Evolutionary conservation across 495 filamentous ascomycete genomes (phyloP).

Genomic region (Staphylotrichum longicolle): DNA sequence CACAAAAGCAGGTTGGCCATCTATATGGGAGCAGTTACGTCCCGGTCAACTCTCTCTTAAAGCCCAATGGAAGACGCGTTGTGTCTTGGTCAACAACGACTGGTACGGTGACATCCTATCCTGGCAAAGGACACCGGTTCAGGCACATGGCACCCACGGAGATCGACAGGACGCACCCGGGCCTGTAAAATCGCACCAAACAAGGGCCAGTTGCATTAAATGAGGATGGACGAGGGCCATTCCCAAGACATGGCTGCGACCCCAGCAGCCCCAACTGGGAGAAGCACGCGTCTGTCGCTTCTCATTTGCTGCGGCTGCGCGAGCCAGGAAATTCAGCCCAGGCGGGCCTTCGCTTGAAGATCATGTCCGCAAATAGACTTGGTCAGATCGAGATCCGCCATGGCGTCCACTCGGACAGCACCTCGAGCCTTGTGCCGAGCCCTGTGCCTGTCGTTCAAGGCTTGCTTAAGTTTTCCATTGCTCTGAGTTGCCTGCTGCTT

Average conservation of each 20-base stretch:
- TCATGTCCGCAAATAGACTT: not conserved
- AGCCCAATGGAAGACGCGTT: not conserved
- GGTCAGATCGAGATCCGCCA: no score
- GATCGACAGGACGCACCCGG: constrained; percentile 10
- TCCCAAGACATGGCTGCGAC: constrained; percentile 5
- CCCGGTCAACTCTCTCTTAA: no score
- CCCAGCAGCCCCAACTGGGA: not conserved
- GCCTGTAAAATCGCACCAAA: not conserved
- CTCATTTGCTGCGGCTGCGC: constrained; percentile 3
- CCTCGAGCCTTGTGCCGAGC: no score
- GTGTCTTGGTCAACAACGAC: no score
- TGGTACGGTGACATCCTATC: not conserved
- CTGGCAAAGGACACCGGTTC: not conserved
- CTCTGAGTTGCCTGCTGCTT: no score
- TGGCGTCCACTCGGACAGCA: no score
- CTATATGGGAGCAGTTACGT: no score
- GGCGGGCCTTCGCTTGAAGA: not conserved
- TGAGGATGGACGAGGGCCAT: constrained; percentile 12
- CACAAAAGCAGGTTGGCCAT: no score
- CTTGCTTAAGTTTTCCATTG: no score
- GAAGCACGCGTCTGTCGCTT: not conserved
- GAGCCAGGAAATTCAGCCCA: not conserved
- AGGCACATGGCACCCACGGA: not conserved
- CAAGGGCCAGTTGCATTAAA: not conserved
- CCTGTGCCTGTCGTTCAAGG: no score